These are phyloP conservation scores for Plasmopara viticola DNA, from an alignment of 352 stramenopile genomes.

Conservation along the genomic window DNA sequence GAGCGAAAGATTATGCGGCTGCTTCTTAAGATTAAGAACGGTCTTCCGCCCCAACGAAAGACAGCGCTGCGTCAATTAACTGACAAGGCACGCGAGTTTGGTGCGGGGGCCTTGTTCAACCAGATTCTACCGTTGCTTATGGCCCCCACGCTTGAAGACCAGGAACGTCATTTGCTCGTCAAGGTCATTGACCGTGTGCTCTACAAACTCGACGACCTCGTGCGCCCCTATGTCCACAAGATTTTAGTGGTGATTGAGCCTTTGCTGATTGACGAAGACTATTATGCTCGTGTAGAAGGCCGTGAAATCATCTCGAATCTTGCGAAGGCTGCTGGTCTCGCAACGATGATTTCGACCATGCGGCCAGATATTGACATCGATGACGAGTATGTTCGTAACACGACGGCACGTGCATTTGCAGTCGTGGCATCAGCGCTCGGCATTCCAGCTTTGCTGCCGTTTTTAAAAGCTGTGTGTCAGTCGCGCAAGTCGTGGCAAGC, in stretches of 20 bases:
- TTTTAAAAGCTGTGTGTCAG: slow-evolving; percentile 98
- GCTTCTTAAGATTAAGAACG: slow-evolving; percentile 99
- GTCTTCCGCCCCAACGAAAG: slow-evolving; percentile 96
- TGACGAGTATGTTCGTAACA: slow-evolving; percentile 99
- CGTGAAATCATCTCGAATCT: slow-evolving; percentile 99
- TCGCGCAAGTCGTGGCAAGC: slow-evolving; percentile 98
- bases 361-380: slow-evolving; percentile 98
- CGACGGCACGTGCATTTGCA: slow-evolving; percentile 96
- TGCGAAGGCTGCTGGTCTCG: slow-evolving; percentile 96
- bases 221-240: slow-evolving; percentile 98
- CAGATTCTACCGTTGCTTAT: slow-evolving; percentile 99
- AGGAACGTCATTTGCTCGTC: slow-evolving; percentile 98
- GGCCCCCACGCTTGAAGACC: slow-evolving; percentile 97
- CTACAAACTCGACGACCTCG: slow-evolving; percentile 98
- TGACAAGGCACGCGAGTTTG: slow-evolving; percentile 96
- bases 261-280: slow-evolving; percentile 99
- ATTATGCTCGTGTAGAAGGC: slow-evolving; percentile 98
- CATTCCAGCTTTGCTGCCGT: slow-evolving; percentile 95
- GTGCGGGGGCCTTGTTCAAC: slow-evolving; percentile 97
- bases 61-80: slow-evolving; percentile 95
- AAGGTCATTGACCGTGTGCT: slow-evolving; percentile 99
- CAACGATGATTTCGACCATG: slow-evolving; percentile 99
- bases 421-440: slow-evolving; percentile 98
- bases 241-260: slow-evolving; percentile 99
- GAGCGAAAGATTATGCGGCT: slow-evolving; percentile 98